Conservation (phyloP, 2,329 filamentous ascomycete species). For the Sarocladiaceae sp. region DNA sequence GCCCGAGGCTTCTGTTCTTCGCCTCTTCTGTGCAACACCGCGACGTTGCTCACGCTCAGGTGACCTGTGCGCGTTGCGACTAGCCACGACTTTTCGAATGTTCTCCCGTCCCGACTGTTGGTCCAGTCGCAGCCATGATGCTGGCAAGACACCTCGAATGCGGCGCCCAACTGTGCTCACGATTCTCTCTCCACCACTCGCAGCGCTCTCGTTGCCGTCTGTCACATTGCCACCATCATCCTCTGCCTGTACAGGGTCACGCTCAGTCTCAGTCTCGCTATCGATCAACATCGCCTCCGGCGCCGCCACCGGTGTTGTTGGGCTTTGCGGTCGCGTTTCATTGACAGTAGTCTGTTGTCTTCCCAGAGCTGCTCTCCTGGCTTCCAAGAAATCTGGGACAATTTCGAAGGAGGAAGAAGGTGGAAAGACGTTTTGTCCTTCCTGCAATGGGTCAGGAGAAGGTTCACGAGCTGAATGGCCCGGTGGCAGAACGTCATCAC, state of each 20-base stretch:
- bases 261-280: background rate
- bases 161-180: constrained; percentile 37
- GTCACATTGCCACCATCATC: background rate
- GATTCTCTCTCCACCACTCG: constrained; percentile 37
- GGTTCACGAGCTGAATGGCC: background rate
- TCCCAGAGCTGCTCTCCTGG: background rate
- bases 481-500: background rate
- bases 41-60: constrained; percentile 36
- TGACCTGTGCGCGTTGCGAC: constrained; percentile 25
- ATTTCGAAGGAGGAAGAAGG: background rate
- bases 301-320: background rate
- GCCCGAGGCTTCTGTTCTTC: constrained; percentile 27
- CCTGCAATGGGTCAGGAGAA: background rate
- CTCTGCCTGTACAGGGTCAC: no score
- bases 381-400: background rate
- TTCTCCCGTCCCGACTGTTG: constrained; percentile 35
- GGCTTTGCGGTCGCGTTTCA: background rate
- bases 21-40: constrained; percentile 42
- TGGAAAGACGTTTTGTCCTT: background rate
- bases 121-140: constrained; percentile 63
- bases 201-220: constrained; percentile 11
- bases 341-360: no score
- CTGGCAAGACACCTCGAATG: constrained; percentile 59
- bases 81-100: constrained; percentile 22
- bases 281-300: background rate